Evolutionary conservation across 2,329 filamentous ascomycete species (phyloP).

Genomic region (Helotiales sp.): DNA sequence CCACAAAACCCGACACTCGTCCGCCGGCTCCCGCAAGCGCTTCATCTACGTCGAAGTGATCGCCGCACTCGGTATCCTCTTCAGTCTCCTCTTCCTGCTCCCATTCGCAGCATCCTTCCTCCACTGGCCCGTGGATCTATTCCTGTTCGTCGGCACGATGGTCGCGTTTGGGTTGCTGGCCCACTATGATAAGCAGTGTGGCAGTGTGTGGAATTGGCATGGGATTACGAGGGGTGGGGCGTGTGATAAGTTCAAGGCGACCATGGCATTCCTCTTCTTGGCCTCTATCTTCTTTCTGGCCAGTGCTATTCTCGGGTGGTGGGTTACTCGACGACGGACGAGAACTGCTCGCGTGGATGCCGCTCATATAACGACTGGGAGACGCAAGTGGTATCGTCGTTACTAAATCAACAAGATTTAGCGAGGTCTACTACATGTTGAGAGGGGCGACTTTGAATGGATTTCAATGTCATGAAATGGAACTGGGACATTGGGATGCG

Average conservation of each 20-base stretch:
- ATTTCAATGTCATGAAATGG: not conserved
- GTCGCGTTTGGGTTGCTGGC: constrained; percentile 56
- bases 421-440: not conserved
- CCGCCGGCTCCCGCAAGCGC: constrained; percentile 62
- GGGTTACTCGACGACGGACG: constrained; percentile 13
- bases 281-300: constrained; percentile 35
- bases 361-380: not conserved
- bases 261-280: constrained; percentile 38
- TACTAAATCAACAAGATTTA: not conserved
- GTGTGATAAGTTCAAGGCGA: constrained; percentile 74
- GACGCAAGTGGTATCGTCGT: constrained; percentile 25
- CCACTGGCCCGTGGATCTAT: constrained; percentile 72
- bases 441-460: not conserved
- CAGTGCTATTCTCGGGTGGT: constrained; percentile 30
- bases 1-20: constrained; percentile 49
- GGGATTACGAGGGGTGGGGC: constrained; percentile 76
- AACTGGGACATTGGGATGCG: not conserved
- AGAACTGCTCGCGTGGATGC: not conserved
- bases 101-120: constrained; percentile 71
- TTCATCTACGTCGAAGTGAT: constrained; percentile 79
- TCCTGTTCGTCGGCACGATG: constrained; percentile 69
- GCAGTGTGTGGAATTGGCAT: constrained; percentile 78
- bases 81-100: constrained; percentile 74
- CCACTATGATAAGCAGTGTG: constrained; percentile 60
- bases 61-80: constrained; percentile 69